Evolutionary conservation across 2,329 filamentous ascomycete genomes (phyloP).

Genomic region (Hypoxylon sp.): DNA sequence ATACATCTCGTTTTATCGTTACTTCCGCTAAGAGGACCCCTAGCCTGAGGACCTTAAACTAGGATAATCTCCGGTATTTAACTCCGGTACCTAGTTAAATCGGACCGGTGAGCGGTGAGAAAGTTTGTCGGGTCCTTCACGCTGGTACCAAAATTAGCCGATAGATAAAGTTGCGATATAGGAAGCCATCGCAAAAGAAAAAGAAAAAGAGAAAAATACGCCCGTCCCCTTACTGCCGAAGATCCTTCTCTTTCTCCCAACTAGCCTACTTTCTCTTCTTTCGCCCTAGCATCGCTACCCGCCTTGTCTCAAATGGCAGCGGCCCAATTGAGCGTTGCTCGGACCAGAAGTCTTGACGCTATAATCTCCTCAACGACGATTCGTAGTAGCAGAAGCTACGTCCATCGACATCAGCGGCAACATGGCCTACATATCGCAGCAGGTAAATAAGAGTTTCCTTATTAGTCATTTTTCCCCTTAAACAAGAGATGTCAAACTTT

Average conservation of each 20-base stretch:
- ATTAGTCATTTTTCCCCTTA: conserved; percentile 4
- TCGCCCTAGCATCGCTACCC: conserved; percentile 1
- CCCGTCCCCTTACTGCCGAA: neutral
- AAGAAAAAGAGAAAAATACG: conserved; percentile 20
- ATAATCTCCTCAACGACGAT: conserved; percentile 21
- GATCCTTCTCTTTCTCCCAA: conserved; percentile 11
- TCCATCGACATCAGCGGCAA: conserved; percentile 9
- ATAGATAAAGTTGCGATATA: conserved; percentile 26
- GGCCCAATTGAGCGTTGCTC: conserved; percentile 28
- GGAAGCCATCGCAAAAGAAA: conserved; percentile 12
- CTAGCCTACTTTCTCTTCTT: conserved; percentile 3
- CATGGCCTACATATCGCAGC: conserved; percentile 26
- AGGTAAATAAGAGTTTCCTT: conserved; percentile 34
- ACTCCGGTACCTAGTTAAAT: conserved; percentile 20
- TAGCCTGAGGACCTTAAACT: neutral
- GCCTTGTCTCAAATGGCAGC: conserved; percentile 37
- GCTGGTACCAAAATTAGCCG: conserved; percentile 27
- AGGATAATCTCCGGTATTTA: conserved; percentile 30
- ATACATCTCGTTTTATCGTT: neutral
- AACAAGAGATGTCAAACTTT: neutral
- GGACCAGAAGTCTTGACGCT: conserved; percentile 18
- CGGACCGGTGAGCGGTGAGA: conserved; percentile 19
- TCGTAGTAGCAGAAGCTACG: conserved; percentile 7
- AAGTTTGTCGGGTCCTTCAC: conserved; percentile 13
- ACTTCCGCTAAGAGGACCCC: neutral